Evolutionary conservation across 2,329 filamentous ascomycete genomes (phyloP), one percentile per base, ranked within the genome.

Genomic region (Cyanodermella asteris): DNA sequence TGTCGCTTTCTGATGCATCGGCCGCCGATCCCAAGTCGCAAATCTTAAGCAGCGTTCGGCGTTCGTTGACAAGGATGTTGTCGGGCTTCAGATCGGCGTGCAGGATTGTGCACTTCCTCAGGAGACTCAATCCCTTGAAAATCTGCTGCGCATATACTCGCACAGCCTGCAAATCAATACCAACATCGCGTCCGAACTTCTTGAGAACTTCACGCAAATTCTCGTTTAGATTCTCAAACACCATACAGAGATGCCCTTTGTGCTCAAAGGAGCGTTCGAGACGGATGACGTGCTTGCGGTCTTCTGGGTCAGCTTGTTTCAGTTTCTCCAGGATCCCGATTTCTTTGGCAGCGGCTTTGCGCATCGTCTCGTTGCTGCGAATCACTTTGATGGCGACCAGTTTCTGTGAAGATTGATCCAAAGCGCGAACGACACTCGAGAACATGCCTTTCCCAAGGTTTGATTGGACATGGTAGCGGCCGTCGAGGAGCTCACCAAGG

Each of bases 371-470:
- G 40, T 97, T 94, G 48, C 90, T 90, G 34, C 87, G 76, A 49
- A 94, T 91, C 39, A 97, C 87, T 53, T 97, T 97, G 59, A 97
- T 76, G 13, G 87, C 87, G 16, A 94, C 82, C n/a, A 75, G 47
- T 37, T 66, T 64, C 40, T 71, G 72, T 29, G 63, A 76, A 24
- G 66, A 68, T 13, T 72, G 64, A 47, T 93, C 82, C 33, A 67
- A 62, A 13, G 87, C 87, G 34, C 80, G 71, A 26, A 87, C 80
- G n/a, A 97, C 87, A 6, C 80, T 81, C 1, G 87, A 91, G 46
- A 93, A 97, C 63, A 93, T 91, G 38, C 87, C 87, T 48, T 78
- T 81, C 34, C 87, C 87, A 13, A 97, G 61, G 26, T 72, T 72
- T 30, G 82, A 69, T 45, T 84, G 74, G 16, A 97, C 69, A 43